Base-by-base conservation (phyloP, 1,284 basidiomycete species). In the Macrocystidia cucumis region DNA sequence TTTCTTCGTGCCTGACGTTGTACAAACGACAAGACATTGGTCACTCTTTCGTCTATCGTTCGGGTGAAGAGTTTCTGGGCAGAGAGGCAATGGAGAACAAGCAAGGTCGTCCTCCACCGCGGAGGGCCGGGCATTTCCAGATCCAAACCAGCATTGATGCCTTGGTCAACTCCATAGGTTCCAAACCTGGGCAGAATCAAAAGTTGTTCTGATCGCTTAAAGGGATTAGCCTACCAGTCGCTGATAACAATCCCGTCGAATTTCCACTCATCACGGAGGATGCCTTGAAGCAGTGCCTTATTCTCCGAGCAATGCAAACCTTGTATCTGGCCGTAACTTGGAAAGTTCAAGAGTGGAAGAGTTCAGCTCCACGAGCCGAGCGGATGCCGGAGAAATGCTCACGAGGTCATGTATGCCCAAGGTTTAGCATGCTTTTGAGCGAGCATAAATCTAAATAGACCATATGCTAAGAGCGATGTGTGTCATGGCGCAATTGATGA, bases 61-160 rank as follows among this genome's bases (percentile, higher is more conserved):
- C 56, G 42, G 9, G 59, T 43, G 6, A 64, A 53, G 19, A 84
- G 50, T 52, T 83, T 83, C 46, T 74, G 72, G 5, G 72, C 63
- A 0, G 69, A 66, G 4, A 84, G 59, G 30, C 60, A 66, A 32
- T 78, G 75, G 17, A 67, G 62, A 11, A 81, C 64, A 31, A 81
- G 67, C 5, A 65, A 42, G 3, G 61, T 55, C 1, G 69, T 74
- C 35, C 81, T 66, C 79, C 77, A 82, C 26, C 74, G 68, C 13
- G 75, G 66, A 5, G 72, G 70, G 3, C 77, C 78, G 3, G 78
- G 78, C 78, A 83, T 82, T 54, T 84, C 78, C 14, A 83, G 66
- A 48, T 81, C 78, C 8, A 83, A 55, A 0, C 77, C 75, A 3
- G 79, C 80, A 44, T 81, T 80, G 46, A 82, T 63, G 1, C 72